Percentiles rank a stretch among this genome's conserved stretches.
Evolutionary conservation across 108 stramenopile species (phyloP).

Genomic region (Cyclotella baltica): DNA sequence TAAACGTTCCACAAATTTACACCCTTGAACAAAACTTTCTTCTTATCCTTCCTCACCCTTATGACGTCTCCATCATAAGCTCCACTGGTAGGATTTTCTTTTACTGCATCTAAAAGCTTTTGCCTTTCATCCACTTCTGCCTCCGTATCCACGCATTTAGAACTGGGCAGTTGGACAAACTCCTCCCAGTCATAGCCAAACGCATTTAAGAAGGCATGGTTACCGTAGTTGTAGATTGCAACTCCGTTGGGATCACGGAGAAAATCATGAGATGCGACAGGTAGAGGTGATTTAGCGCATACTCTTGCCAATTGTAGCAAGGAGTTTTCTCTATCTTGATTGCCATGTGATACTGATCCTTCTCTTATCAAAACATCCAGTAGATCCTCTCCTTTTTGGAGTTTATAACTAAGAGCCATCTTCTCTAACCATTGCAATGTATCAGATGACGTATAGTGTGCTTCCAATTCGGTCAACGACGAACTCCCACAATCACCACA

Average conservation of each 20-base stretch:
- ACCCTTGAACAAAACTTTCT: conserved; percentile 41
- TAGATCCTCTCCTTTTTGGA: conserved; percentile 50
- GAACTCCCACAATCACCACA: conserved; percentile 7
- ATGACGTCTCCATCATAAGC: neutral
- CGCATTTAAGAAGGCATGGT: conserved; percentile 40
- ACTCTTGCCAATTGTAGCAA: conserved; percentile 28
- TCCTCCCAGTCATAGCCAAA: conserved; percentile 55
- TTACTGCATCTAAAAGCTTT: conserved; percentile 36
- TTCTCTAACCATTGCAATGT: conserved; percentile 40
- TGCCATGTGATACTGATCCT: conserved; percentile 2
- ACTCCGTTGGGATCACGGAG: conserved; percentile 36
- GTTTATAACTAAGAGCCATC: conserved; percentile 46
- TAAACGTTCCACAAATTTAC: conserved; percentile 52
- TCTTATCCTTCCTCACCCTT: conserved; percentile 44
- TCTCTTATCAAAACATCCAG: conserved; percentile 39
- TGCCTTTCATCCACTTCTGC: conserved; percentile 45
- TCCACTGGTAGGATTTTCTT: neutral
- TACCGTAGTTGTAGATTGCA: conserved; percentile 53
- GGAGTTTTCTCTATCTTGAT: neutral
- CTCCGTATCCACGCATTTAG: conserved; percentile 43
- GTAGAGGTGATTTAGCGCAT: conserved; percentile 30
- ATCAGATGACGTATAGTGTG: conserved; percentile 42
- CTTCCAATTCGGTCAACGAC: conserved; percentile 4
- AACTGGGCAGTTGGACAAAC: conserved; percentile 46
- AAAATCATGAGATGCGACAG: conserved; percentile 56